Percentiles rank a stretch among this genome's conserved stretches.
Evolutionary conservation across 208 protist species (phyloP).

Genomic region (Leptomonas pyrrhocoris): DNA sequence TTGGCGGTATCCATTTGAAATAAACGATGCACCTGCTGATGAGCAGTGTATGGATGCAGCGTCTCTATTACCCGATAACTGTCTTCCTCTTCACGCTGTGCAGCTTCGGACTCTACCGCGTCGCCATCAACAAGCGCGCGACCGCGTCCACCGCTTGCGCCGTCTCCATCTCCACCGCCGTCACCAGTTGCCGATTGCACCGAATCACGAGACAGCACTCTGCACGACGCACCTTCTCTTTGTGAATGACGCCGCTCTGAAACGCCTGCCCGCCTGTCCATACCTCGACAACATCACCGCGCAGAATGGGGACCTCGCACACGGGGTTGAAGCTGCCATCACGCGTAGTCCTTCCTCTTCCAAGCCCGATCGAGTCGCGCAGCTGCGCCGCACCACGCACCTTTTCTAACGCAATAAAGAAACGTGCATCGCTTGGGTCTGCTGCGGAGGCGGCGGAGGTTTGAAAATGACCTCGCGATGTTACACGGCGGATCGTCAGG

Average conservation of each 20-base stretch:
- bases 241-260: conserved; percentile 59
- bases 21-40: too few species aligned
- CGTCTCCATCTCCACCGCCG: conserved; percentile 65
- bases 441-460: neutral
- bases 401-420: conserved; percentile 28
- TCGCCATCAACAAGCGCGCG: neutral
- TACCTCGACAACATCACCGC: conserved; percentile 43
- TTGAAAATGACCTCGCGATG: neutral
- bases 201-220: conserved; percentile 62
- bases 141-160: conserved; percentile 33
- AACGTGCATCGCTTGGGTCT: neutral
- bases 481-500: conserved; percentile 26
- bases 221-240: conserved; percentile 37
- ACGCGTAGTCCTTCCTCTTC: neutral
- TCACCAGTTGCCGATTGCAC: conserved; percentile 48
- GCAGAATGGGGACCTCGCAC: conserved; percentile 35
- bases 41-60: too few species aligned
- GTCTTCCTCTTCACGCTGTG: neutral
- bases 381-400: neutral
- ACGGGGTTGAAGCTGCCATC: conserved; percentile 3
- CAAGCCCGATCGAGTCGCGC: conserved; percentile 3
- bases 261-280: conserved; percentile 49
- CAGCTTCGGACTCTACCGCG: neutral
- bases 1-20: too few species aligned
- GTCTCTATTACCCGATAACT: too few species aligned